Evolutionary conservation across 192 early-diverging fungal species (phyloP).

Genomic region (Linnemannia elongata): DNA sequence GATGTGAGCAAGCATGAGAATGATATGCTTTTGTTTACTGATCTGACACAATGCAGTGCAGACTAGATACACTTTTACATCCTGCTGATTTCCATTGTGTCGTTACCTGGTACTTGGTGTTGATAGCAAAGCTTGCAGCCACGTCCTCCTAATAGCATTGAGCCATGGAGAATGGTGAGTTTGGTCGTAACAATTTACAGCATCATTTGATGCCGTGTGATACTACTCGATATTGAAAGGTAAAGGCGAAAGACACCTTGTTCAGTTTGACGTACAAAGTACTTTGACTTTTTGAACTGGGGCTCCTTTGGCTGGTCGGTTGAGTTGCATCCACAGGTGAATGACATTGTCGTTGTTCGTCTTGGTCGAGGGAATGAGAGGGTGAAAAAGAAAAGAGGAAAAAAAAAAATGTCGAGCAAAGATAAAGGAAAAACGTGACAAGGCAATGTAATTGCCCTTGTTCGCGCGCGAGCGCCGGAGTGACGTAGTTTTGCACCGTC

Average conservation of each 20-base stretch:
- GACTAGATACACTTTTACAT: not conserved
- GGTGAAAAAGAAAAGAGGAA: not conserved
- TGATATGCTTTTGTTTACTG: not conserved
- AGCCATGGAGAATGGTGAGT: not conserved
- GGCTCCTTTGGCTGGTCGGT: conserved; percentile 48
- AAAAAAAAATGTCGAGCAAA: not conserved
- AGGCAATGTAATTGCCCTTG: no score
- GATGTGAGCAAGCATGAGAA: not conserved
- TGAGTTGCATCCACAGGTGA: conserved; percentile 52
- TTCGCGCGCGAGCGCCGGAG: no score
- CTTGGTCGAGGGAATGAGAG: not conserved
- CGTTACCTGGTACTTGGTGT: conserved; percentile 50
- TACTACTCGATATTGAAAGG: not conserved
- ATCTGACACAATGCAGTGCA: not conserved
- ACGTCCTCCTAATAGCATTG: conserved; percentile 34
- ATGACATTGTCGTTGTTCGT: conserved; percentile 31
- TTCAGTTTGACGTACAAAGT: conserved; percentile 33
- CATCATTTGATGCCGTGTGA: not conserved
- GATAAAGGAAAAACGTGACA: conserved; percentile 2
- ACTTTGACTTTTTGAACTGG: conserved; percentile 55
- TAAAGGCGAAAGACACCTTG: not conserved
- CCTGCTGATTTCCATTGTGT: not conserved
- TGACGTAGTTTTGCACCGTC: no score
- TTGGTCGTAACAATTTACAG: not conserved
- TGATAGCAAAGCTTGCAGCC: conserved; percentile 51